These are phyloP conservation scores for Yamadazyma dushanensis DNA, from an alignment of 1,139 yeast genomes.

Conservation along the genomic window DNA sequence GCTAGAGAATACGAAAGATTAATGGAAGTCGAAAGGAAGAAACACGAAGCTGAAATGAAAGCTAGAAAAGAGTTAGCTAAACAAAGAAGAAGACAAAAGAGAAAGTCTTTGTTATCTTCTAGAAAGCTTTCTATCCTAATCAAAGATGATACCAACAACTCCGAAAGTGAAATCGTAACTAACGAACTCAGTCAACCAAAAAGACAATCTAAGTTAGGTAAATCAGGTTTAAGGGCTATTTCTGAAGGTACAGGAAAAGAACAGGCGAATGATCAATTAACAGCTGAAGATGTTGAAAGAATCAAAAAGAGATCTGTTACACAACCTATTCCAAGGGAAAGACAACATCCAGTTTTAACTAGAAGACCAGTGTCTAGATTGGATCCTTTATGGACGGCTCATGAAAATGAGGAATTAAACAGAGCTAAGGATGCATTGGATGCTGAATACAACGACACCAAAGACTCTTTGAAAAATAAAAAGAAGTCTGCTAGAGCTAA, in stretches of 20 bases:
- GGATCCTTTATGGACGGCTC: conserved; percentile 61
- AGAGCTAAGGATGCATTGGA: conserved; percentile 47
- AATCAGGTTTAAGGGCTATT: conserved; percentile 30
- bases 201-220: conserved; percentile 30
- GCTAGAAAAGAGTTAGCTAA: conserved; percentile 50
- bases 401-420: conserved; percentile 49
- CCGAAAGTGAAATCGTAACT: conserved; percentile 31
- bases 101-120: conserved; percentile 44
- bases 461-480: conserved; percentile 11
- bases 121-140: conserved; percentile 42
- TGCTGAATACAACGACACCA: conserved; percentile 32
- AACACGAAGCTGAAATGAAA: conserved; percentile 47
- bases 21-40: conserved; percentile 52
- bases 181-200: conserved; percentile 38
- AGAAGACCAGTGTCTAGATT: conserved; percentile 69
- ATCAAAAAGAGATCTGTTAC: conserved; percentile 51
- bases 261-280: conserved; percentile 28
- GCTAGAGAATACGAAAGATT: conserved; percentile 49
- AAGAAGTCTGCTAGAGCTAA: conserved; percentile 22
- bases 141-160: conserved; percentile 34
- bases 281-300: conserved; percentile 42
- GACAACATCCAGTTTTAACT: conserved; percentile 44
- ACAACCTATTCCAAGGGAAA: conserved; percentile 37
- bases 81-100: conserved; percentile 44
- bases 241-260: conserved; percentile 35